Evolutionary conservation across 257 asterid species (phyloP), one percentile per base, ranked within the genome.

Genomic region (Rehmannia glutinosa): DNA sequence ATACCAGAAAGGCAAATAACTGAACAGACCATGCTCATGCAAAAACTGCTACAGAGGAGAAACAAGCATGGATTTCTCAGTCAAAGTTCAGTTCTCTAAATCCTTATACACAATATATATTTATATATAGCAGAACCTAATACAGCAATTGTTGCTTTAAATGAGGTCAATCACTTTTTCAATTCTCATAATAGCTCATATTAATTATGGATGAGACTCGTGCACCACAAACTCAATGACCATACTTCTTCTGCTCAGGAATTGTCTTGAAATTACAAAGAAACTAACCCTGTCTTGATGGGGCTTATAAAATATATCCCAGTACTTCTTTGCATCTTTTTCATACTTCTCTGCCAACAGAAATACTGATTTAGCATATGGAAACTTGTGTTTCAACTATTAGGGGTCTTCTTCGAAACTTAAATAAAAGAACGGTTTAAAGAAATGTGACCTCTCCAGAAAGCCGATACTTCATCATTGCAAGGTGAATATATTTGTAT

Each of bases 281-380:
- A 70, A 75, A 80, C 90, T 35, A 50, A 89, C 99, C 83, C 64
- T 88, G 77, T 91, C 97, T 30, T 91, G 96, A 78, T 94, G 99
- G 68, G 85, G 85, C 80, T 94, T 94, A 77, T 94, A 94, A 63
- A 93, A 94, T 68, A 85, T 79, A 70, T 94, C 97, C 97, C 97
- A 94, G 69, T 94, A 83, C 75, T 94, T 94, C 81, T 82, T 90
- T 55, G 99, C 99, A 68, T 91, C 96, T 69, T 75, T 87, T 65
- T 94, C 99, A 65, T 90, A 94, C 82, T 94, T 93, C 35, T 82
- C 98, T 93, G 86, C 75, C 47, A 73, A 64, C 41, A 74, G 20
- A 42, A 70, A 36, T 9, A 46, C 53, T 15, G 38, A 60, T 57
- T 50, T 7, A 60, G 61, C 53, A 52, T n/a, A 45, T 28, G 19